Evolutionary conservation across 306 rosid species (phyloP), one percentile per base, ranked within the genome.

Genomic region (Abrus pulchellus): DNA sequence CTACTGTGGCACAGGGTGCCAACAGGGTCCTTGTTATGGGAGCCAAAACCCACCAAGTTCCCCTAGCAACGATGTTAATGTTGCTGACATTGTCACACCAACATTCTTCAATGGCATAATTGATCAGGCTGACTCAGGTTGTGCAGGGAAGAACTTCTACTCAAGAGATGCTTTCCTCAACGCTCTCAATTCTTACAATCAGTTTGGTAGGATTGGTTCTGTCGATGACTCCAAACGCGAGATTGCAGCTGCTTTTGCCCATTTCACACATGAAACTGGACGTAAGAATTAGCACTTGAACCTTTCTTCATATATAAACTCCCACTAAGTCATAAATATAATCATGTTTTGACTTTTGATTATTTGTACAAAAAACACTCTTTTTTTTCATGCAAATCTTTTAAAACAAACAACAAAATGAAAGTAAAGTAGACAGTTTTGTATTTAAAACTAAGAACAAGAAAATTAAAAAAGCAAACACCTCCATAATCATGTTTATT

Each of bases 181-280:
- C 0, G 97, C 97, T 30, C 86, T 75, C 66, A 57, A 30, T 0
- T 90, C 93, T 3, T 92, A 53, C 41, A 28, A 55, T 9, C 68
- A 72, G 2, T 92, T 92, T 47, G 93, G 93, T 1, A 73, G 60
- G 29, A 49, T 84, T 14, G 89, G 91, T 8, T 70, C 90, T 2
- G 54, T 52, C 3, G 86, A 88, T 32, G 96, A 90, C 75, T 88
- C 93, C 4, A 90, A 89, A 66, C 89, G 96, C 1, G 96, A 93
- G 82, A 89, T 93, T 68, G 96, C 97, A 2, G 96, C 96, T 1
- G 92, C 91, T 77, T 93, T 90, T 72, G 96, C 83, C 12, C 94
- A 90, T 6, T 93, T 88, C 73, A 93, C 96, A 3, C 97, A 89
- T 59, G 97, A 93, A 74, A 93, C 97, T 9, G 90, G 86, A 70